These are phyloP conservation scores for Umbelopsis sp. DNA, from an alignment of 371 early-diverging fungal genomes.

Conservation along the genomic window DNA sequence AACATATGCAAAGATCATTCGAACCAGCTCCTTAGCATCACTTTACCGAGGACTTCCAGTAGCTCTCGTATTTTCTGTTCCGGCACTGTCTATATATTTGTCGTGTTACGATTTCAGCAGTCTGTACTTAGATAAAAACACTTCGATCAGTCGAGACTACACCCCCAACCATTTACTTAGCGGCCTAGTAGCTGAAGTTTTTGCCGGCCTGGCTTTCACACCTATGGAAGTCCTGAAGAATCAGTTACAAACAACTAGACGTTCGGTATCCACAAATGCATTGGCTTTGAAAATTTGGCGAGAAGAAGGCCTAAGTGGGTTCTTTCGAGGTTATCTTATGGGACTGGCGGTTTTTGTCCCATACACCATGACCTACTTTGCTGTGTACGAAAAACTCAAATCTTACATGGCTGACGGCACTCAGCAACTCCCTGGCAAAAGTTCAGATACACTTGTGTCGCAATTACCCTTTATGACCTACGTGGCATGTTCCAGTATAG, in stretches of 20 bases:
- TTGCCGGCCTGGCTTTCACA: conserved; percentile 66
- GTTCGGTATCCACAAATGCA: conserved; percentile 4
- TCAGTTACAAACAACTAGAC: conserved; percentile 55
- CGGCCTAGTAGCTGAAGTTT: conserved; percentile 61
- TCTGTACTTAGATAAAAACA: conserved; percentile 28
- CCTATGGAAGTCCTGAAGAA: conserved; percentile 88
- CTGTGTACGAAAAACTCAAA: conserved; percentile 78
- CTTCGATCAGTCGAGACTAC: conserved; percentile 6
- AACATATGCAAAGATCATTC: conserved; percentile 10
- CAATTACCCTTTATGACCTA: conserved; percentile 54
- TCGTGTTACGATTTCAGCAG: conserved; percentile 74
- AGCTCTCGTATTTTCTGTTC: conserved; percentile 71
- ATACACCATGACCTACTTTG: conserved; percentile 73
- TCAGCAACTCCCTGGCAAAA: background rate
- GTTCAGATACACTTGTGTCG: conserved; percentile 16
- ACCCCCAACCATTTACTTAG: conserved; percentile 46
- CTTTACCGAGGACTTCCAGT: conserved; percentile 73
- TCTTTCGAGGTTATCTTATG: conserved; percentile 78
- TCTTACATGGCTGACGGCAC: conserved; percentile 26
- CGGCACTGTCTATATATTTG: conserved; percentile 76
- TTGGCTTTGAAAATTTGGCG: conserved; percentile 45
- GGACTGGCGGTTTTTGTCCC: conserved; percentile 75
- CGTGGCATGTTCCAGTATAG: conserved; percentile 58
- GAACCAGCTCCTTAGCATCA: conserved; percentile 24
- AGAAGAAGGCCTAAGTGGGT: conserved; percentile 67